phyloP scores from a whole-genome alignment of 2,329 filamentous ascomycete species.

The Trichoderma semiorbis region DNA sequence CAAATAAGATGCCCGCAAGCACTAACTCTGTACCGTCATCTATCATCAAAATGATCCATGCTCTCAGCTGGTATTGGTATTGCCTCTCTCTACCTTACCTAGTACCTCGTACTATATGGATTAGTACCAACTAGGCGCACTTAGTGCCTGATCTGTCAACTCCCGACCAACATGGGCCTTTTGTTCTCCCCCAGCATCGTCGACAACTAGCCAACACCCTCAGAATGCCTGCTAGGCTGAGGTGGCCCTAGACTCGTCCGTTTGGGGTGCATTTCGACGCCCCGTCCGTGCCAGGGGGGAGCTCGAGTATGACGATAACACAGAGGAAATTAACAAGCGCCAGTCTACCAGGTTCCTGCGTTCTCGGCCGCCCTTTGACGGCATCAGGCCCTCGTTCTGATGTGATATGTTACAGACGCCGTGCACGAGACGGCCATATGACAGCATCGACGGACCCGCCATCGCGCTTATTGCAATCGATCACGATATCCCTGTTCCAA shows the following conservation, averaged over 20 bases:
- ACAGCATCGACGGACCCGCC: background rate
- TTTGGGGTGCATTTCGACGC: constrained; percentile 10
- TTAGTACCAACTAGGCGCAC: too few relatives aligned
- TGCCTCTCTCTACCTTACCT: background rate
- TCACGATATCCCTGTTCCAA: constrained; percentile 6
- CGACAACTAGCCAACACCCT: background rate
- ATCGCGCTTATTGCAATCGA: background rate
- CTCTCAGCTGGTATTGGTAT: background rate
- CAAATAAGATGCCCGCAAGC: background rate
- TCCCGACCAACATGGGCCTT: background rate
- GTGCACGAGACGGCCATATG: background rate
- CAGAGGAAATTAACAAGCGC: constrained; percentile 9
- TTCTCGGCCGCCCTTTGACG: constrained; percentile 2
- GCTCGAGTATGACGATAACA: constrained; percentile 1
- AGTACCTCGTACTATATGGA: too few relatives aligned
- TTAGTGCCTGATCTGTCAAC: background rate
- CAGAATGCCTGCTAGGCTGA: background rate
- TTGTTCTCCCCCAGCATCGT: background rate
- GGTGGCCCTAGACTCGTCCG: background rate
- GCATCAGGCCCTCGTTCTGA: background rate
- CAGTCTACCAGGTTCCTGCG: background rate
- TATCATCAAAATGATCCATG: background rate
- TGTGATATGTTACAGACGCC: constrained; percentile 1
- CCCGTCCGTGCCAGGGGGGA: background rate
- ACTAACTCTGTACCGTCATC: background rate